Evolutionary conservation across 257 asterid species (phyloP).

Genomic region (Lantana camara): DNA sequence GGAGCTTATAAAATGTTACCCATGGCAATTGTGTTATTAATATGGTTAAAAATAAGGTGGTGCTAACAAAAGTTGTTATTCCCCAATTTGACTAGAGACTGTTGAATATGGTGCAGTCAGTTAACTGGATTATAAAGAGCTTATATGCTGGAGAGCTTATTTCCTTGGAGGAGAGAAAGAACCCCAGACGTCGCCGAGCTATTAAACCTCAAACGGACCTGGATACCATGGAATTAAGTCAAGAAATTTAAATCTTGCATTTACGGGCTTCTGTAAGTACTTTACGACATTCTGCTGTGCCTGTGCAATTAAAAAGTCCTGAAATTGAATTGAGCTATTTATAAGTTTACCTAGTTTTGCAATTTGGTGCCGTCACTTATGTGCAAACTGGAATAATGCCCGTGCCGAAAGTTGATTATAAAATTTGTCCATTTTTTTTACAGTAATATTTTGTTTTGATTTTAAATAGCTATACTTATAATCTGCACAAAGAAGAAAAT

Average conservation of each 20-base stretch:
- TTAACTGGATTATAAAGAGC: conserved; percentile 71
- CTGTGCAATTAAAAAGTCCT: background rate
- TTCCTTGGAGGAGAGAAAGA: conserved; percentile 49
- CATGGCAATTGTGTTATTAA: too few species aligned
- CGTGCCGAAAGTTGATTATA: too few species aligned
- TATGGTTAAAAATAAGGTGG: too few species aligned
- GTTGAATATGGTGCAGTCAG: conserved; percentile 56
- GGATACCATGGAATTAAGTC: conserved; percentile 51
- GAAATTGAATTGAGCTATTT: conserved; percentile 1
- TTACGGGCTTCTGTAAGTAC: conserved; percentile 26
- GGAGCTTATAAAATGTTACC: too few species aligned
- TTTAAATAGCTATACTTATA: too few species aligned
- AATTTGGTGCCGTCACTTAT: too few species aligned
- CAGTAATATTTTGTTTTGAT: too few species aligned
- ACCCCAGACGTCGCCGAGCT: conserved; percentile 29
- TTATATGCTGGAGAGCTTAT: conserved; percentile 62
- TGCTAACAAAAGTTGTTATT: too few species aligned
- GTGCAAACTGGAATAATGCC: too few species aligned
- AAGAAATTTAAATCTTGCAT: conserved; percentile 55
- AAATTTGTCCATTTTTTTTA: too few species aligned
- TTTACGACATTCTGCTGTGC: conserved; percentile 2
- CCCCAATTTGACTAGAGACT: conserved; percentile 14
- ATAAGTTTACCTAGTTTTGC: background rate
- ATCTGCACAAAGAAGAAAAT: too few species aligned
- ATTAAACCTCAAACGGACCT: conserved; percentile 36